Evolutionary conservation across 306 rosid genomes (phyloP).

Genomic region (Glycyrrhiza uralensis): DNA sequence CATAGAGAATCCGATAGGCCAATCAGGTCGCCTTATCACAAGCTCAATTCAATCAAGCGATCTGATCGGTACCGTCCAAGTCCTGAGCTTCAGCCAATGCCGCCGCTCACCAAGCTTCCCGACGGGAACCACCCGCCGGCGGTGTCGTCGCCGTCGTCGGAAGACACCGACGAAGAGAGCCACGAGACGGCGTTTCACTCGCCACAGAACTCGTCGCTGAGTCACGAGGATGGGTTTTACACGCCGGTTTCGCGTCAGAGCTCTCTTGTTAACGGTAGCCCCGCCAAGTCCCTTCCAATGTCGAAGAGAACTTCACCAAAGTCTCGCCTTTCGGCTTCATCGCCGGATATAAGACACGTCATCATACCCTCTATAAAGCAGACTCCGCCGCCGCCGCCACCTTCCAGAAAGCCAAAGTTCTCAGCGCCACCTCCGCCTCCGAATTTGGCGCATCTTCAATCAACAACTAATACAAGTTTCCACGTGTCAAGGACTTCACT

Average conservation of each 20-base stretch:
- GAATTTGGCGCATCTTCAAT: conserved; percentile 54
- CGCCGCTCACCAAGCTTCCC: conserved; percentile 53
- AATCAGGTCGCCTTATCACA: conserved; percentile 67
- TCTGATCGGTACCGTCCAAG: conserved; percentile 92
- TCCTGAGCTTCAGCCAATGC: conserved; percentile 94
- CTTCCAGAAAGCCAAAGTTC: conserved; percentile 55
- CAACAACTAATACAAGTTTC: conserved; percentile 29
- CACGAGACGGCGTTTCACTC: conserved; percentile 68
- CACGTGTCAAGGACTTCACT: conserved; percentile 27
- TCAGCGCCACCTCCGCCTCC: conserved; percentile 76
- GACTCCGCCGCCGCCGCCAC: conserved; percentile 31
- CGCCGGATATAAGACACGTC: conserved; percentile 44
- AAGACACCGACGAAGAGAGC: conserved; percentile 66
- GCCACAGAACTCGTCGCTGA: conserved; percentile 63
- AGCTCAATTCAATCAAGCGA: conserved; percentile 64
- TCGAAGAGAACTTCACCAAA: conserved; percentile 80
- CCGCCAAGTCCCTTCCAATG: conserved; percentile 47
- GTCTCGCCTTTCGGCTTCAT: conserved; percentile 50
- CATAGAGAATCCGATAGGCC: conserved; percentile 8
- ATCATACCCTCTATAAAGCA: conserved; percentile 44
- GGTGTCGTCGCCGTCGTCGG: conserved; percentile 33
- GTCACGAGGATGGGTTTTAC: conserved; percentile 56
- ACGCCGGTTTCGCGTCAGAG: conserved; percentile 74
- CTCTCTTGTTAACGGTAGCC: conserved; percentile 38
- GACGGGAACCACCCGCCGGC: conserved; percentile 47